These are phyloP conservation scores for Penicillium sp. DNA, from an alignment of 2,329 filamentous ascomycete species.

Conservation along the genomic window DNA sequence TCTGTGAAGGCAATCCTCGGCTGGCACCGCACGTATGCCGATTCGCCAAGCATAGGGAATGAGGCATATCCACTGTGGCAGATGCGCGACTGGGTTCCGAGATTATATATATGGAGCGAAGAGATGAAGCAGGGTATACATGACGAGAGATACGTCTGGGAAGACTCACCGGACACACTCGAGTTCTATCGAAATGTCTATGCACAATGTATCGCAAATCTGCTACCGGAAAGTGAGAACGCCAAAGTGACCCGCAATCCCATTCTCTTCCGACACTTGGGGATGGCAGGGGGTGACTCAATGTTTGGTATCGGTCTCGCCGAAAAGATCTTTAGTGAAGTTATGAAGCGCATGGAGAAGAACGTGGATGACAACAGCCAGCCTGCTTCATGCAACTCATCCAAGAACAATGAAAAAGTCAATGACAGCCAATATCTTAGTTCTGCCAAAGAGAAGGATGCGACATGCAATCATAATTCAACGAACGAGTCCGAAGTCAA, in stretches of 20 bases:
- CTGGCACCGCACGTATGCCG: neutral
- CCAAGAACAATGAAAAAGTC: neutral
- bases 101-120: neutral
- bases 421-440: neutral
- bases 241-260: neutral
- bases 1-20: neutral
- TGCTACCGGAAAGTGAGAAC: neutral
- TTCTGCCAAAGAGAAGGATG: neutral
- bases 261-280: neutral
- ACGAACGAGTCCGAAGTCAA: neutral
- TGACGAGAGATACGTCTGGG: neutral
- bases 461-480: neutral
- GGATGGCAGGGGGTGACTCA: neutral
- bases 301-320: neutral
- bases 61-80: neutral
- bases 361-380: neutral
- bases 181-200: neutral
- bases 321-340: neutral
- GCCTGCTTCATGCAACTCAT: neutral
- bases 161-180: neutral
- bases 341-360: neutral
- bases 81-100: neutral
- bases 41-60: neutral
- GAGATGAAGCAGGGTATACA: neutral
- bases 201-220: neutral